Evolutionary conservation across 257 asterid species (phyloP).

Genomic region (Plantago elongata): DNA sequence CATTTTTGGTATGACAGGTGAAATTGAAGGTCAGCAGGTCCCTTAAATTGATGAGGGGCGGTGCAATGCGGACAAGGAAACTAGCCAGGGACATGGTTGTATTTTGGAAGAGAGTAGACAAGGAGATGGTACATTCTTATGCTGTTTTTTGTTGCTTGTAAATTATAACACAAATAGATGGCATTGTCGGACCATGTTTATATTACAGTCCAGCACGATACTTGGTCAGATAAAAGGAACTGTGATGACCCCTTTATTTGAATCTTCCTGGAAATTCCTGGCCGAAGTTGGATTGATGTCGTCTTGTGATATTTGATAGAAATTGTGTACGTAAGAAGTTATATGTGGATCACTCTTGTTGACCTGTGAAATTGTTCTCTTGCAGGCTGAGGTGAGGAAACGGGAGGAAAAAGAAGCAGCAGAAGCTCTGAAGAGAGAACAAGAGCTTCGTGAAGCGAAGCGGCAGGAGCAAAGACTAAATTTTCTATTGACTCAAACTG

Average conservation of each 20-base stretch:
- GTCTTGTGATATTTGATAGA: not conserved
- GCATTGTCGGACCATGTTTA: not conserved
- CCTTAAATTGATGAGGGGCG: conserved; percentile 81
- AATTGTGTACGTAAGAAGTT: conserved; percentile 10
- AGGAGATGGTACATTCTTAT: conserved; percentile 75
- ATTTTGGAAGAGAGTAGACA: conserved; percentile 97
- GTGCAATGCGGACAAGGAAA: conserved; percentile 81
- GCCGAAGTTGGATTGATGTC: not conserved
- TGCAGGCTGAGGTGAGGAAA: conserved; percentile 92
- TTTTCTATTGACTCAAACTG: conserved; percentile 93
- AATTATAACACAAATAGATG: conserved; percentile 1
- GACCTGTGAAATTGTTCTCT: conserved; percentile 21
- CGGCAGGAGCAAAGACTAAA: conserved; percentile 98
- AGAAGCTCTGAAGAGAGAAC: conserved; percentile 97
- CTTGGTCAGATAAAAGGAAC: not conserved
- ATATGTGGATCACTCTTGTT: conserved; percentile 6
- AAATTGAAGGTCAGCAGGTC: conserved; percentile 91
- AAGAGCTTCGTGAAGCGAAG: conserved; percentile 97
- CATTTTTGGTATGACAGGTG: conserved; percentile 47
- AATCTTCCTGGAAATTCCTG: not conserved
- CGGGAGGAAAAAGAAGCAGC: conserved; percentile 99
- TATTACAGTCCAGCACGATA: not conserved
- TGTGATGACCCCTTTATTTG: not conserved
- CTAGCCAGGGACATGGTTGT: conserved; percentile 92
- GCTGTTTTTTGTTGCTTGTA: conserved; percentile 10